Conservation (phyloP, 768 basidiomycete species). For the Coprinopsis marcescibilis region DNA sequence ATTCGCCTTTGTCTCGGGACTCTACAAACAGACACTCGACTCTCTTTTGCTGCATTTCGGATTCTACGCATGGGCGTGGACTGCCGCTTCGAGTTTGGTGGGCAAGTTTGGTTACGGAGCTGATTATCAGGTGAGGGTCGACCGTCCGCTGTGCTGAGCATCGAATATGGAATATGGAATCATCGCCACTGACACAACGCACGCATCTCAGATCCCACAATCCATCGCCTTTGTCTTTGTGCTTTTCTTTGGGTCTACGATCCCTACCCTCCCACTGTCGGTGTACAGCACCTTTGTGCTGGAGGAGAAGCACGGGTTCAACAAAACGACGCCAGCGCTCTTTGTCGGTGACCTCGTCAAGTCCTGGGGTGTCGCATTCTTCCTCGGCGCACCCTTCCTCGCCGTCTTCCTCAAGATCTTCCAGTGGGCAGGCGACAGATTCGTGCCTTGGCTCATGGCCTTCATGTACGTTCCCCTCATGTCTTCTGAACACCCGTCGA, state of each 20-base stretch:
- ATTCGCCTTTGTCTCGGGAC: slow-evolving; percentile 67
- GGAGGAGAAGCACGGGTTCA: slow-evolving; percentile 95
- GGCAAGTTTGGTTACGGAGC: slow-evolving; percentile 57
- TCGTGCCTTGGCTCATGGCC: slow-evolving; percentile 90
- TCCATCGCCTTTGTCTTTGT: slow-evolving; percentile 73
- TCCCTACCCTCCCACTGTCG: slow-evolving; percentile 70
- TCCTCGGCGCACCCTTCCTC: slow-evolving; percentile 79
- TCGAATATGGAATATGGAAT: not conserved
- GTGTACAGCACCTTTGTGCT: slow-evolving; percentile 89
- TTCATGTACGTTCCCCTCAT: slow-evolving; percentile 74
- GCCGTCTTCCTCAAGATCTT: slow-evolving; percentile 85
- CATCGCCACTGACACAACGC: too few relatives aligned
- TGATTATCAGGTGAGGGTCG: slow-evolving; percentile 74
- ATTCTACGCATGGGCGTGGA: slow-evolving; percentile 83
- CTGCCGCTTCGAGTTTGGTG: slow-evolving; percentile 43
- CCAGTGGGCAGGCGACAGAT: slow-evolving; percentile 88
- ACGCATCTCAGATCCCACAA: slow-evolving; percentile 60
- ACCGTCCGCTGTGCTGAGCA: not conserved
- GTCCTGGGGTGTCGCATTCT: slow-evolving; percentile 63
- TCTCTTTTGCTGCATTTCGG: slow-evolving; percentile 68
- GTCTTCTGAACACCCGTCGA: not conserved
- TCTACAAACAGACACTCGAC: slow-evolving; percentile 70
- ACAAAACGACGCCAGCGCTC: slow-evolving; percentile 78
- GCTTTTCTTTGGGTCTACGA: slow-evolving; percentile 57
- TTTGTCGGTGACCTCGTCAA: slow-evolving; percentile 82